A percentile compares a stretch with the other conserved stretches of the same genome.
These are phyloP conservation scores for Metschnikowia sp. DNA, from an alignment of 805 yeast genomes.

Conservation along the genomic window DNA sequence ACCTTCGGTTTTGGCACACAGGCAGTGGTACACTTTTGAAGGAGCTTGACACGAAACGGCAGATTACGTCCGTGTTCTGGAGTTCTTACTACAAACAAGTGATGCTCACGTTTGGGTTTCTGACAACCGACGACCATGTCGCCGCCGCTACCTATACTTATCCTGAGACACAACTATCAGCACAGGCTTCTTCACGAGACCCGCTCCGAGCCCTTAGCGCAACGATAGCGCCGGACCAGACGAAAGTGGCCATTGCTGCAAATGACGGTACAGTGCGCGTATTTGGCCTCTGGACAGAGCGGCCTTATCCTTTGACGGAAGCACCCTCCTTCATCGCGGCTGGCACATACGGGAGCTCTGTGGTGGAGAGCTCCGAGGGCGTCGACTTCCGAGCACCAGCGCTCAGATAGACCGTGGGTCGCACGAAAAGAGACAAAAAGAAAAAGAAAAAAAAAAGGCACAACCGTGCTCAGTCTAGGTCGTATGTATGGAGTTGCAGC, in stretches of 20 bases:
- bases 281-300: constrained; percentile 61
- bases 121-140: constrained; percentile 40
- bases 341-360: constrained; percentile 53
- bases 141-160: constrained; percentile 62
- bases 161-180: constrained; percentile 53
- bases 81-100: constrained; percentile 59
- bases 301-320: constrained; percentile 31
- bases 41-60: constrained; percentile 58
- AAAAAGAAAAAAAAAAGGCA: no score
- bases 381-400: constrained; percentile 22
- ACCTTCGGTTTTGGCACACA: constrained; percentile 86
- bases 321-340: constrained; percentile 20
- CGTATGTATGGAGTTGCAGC: no score
- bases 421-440: no score
- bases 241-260: constrained; percentile 66
- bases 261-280: constrained; percentile 78
- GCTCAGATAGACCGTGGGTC: constrained; percentile 3
- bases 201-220: constrained; percentile 63
- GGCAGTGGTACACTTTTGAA: constrained; percentile 67
- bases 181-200: constrained; percentile 46
- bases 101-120: constrained; percentile 80
- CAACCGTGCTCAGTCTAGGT: no score
- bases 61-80: constrained; percentile 81
- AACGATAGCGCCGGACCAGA: constrained; percentile 59
- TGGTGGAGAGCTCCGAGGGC: constrained; percentile 60